Conservation (phyloP, 192 early-diverging fungal species). For the Rhizophagus clarus region DNA sequence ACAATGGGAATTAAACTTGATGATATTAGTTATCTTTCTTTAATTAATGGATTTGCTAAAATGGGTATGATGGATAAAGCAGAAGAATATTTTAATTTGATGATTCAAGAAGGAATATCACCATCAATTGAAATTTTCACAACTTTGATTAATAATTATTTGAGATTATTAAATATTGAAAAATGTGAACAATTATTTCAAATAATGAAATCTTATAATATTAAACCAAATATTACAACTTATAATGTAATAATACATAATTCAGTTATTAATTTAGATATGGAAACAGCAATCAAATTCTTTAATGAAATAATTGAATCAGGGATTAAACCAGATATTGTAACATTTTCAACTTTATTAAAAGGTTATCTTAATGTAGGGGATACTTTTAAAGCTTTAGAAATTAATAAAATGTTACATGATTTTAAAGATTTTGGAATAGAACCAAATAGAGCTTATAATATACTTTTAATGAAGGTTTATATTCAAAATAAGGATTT, state of each 20-base stretch:
- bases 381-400: not conserved
- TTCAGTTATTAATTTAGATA: constrained; percentile 36
- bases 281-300: constrained; percentile 39
- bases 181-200: constrained; percentile 39
- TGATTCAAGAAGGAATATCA: constrained; percentile 29
- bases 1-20: constrained; percentile 14
- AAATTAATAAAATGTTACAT: not conserved
- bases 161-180: constrained; percentile 34
- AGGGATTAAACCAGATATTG: constrained; percentile 42
- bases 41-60: constrained; percentile 35
- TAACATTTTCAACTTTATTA: constrained; percentile 44
- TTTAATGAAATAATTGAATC: constrained; percentile 35
- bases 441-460: not conserved
- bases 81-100: constrained; percentile 32
- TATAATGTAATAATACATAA: constrained; percentile 49
- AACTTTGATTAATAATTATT: constrained; percentile 42
- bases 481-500: not conserved
- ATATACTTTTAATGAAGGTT: not conserved
- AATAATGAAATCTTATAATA: constrained; percentile 35
- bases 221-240: constrained; percentile 41
- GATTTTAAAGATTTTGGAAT: not conserved
- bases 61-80: constrained; percentile 35
- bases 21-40: constrained; percentile 31
- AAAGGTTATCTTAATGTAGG: constrained; percentile 30
- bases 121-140: constrained; percentile 39